These are phyloP conservation scores for Leptomonas seymouri DNA, from an alignment of 208 protist genomes.

Conservation along the genomic window DNA sequence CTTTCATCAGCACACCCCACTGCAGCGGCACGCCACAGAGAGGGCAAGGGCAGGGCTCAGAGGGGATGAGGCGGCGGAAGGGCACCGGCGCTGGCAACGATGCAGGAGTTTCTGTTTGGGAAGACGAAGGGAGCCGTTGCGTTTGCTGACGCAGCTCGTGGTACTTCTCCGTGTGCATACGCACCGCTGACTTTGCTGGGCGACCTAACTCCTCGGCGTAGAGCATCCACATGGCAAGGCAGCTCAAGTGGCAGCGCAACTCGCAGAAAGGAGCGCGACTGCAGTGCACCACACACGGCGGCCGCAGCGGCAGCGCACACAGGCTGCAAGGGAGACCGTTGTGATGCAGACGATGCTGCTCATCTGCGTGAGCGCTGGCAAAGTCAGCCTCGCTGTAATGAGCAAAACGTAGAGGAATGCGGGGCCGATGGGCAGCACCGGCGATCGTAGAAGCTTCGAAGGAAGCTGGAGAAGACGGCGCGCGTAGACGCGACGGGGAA, in stretches of 20 bases:
- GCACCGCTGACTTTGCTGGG: neutral
- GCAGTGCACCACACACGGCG: slow-evolving; percentile 69
- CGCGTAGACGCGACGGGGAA: neutral
- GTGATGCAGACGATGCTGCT: slow-evolving; percentile 39
- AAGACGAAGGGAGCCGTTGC: too few species aligned
- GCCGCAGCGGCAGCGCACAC: slow-evolving; percentile 66
- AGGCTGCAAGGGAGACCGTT: slow-evolving; percentile 69
- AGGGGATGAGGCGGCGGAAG: slow-evolving; percentile 20
- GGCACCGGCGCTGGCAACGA: neutral
- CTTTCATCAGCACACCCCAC: slow-evolving; percentile 64
- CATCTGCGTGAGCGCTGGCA: slow-evolving; percentile 46
- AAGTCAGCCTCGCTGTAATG: slow-evolving; percentile 57
- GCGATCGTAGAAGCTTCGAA: neutral
- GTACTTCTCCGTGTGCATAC: neutral
- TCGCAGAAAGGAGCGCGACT: slow-evolving; percentile 65
- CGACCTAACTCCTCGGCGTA: slow-evolving; percentile 21
- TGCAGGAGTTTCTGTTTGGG: neutral
- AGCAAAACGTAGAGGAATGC: slow-evolving; percentile 39
- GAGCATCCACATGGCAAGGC: slow-evolving; percentile 80
- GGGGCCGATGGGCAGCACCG: neutral
- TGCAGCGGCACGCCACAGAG: slow-evolving; percentile 68
- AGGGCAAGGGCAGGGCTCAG: slow-evolving; percentile 54
- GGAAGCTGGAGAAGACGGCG: neutral
- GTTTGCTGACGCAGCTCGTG: too few species aligned
- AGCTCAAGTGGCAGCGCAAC: slow-evolving; percentile 63